Evolutionary conservation across 768 basidiomycete species (phyloP), one percentile per base, ranked within the genome.

Genomic region (Kwoniella pini): DNA sequence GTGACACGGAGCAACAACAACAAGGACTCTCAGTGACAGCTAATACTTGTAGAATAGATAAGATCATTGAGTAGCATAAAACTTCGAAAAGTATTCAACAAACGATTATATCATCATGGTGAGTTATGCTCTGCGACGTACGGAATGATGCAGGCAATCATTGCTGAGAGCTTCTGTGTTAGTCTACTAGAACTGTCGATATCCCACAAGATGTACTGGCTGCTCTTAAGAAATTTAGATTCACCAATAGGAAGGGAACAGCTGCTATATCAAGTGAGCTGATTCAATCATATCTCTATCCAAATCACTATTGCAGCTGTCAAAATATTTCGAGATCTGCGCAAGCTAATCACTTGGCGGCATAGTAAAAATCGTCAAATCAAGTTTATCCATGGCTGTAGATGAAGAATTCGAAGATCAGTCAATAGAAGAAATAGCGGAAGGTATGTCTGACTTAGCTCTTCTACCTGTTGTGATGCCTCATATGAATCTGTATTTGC

Each of bases 321-420:
- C 40, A 6, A 7, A 13, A 42, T 7, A 42, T 6, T 42, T 9
- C 12, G 40, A 42, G n/a, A n/a, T n/a, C n/a, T n/a, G n/a, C n/a
- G n/a, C n/a, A 11, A 42, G 40, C 40, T 42, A 17, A 46, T 46
- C 33, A 7, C 21, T 24, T 12, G 9, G 9, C 30, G 30, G 26
- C 13, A 2, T 33, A 76, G 86, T 94, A 79, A 94, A 93, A 85
- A 90, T 94, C 80, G 88, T 93, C 83, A 93, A 90, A 82, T 78
- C 82, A 39, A 82, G 86, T 69, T 83, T 94, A 59, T 72, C 85
- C 65, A 88, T 96, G 87, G 87, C 88, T 74, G 87, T 90, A 70
- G 88, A 86, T 30, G 89, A 91, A 55, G 85, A 87, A 72, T 87
- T 89, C 65, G 86, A 88, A 71, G 80, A 85, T 61, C 87, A 90